Base-by-base conservation (phyloP, 306 rosid genomes). In the Elaeagnus macrophylla region DNA sequence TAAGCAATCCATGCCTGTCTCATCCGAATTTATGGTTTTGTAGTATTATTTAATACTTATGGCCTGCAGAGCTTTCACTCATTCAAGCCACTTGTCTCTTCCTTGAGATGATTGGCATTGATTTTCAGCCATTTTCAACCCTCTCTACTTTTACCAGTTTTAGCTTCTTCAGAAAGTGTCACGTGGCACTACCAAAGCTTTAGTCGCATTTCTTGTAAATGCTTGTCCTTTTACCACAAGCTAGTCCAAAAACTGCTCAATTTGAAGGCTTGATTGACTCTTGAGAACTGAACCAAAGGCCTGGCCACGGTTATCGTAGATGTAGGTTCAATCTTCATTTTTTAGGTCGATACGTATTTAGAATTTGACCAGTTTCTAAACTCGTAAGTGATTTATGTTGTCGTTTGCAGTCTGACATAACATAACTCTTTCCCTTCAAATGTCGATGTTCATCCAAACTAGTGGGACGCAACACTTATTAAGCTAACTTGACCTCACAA, bases 31-130 rank as follows among this genome's bases (percentile, higher is more conserved):
- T 48, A 53, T 51, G 69, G 68, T 62, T 16, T 66, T 76, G 37
- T 68, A 58, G 39, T 56, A 42, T 37, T 41, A 37, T 64, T 57
- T 37, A 1, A 40, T 50, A 40, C 48, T 56, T 49, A 60, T 51
- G 80, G 93, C 93, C 95, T 76, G 95, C 95, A 74, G 16, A 55
- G 56, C 44, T 54, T 71, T 62, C 32, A 15, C 54, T 62, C 67
- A 68, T 46, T 72, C 45, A 63, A 66, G 86, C 95, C 89, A 89
- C 65, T 80, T 89, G 95, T 81, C 82, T 72, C 75, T 37, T 43
- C 44, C 50, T 66, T 17, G 25, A 36, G n/a, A 64, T 48, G 49
- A 63, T 35, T 41, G 46, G 25, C 32, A 46, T 48, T 12, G 35
- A 18, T 49, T 50, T 25, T 19, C 39, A 37, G 13, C 9, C 7